A percentile compares a stretch with the other conserved stretches of the same genome.
Evolutionary conservation across 2,329 filamentous ascomycete genomes (phyloP).

Genomic region (Aspergillus nomiae): DNA sequence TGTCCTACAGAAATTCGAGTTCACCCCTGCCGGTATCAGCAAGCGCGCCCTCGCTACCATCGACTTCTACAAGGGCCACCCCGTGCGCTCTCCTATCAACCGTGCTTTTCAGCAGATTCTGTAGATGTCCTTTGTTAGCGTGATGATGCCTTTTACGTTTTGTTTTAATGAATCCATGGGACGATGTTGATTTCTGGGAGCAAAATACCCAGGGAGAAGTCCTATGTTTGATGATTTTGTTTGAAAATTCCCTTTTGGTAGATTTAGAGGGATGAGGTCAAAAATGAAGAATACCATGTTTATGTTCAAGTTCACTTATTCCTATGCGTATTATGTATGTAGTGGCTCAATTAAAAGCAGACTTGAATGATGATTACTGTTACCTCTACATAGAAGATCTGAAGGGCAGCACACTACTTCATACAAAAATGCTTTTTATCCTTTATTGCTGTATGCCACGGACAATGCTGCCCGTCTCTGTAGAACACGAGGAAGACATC

Average conservation of each 20-base stretch:
- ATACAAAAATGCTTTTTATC: neutral
- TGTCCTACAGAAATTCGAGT: slow-evolving; percentile 84
- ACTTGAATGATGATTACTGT: neutral
- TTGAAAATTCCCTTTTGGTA: slow-evolving; percentile 21
- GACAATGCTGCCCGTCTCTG: neutral
- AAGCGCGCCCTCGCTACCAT: slow-evolving; percentile 92
- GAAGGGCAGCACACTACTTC: neutral
- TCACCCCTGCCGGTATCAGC: slow-evolving; percentile 93
- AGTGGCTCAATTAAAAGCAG: neutral
- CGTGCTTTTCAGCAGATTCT: slow-evolving; percentile 97
- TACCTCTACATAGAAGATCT: neutral
- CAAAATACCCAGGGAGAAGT: slow-evolving; percentile 11
- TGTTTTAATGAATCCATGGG: slow-evolving; percentile 30
- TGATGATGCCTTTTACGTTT: slow-evolving; percentile 23
- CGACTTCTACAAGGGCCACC: slow-evolving; percentile 96
- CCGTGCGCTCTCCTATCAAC: slow-evolving; percentile 93
- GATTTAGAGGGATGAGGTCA: slow-evolving; percentile 19
- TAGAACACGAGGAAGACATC: neutral
- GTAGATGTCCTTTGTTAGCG: slow-evolving; percentile 54
- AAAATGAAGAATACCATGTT: slow-evolving; percentile 18
- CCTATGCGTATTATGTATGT: neutral
- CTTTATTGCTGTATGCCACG: neutral
- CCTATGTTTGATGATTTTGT: slow-evolving; percentile 23
- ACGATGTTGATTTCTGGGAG: slow-evolving; percentile 21
- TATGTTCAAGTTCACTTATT: neutral